phyloP scores from a whole-genome alignment of 805 yeast species.

The Candida sithepensis region DNA sequence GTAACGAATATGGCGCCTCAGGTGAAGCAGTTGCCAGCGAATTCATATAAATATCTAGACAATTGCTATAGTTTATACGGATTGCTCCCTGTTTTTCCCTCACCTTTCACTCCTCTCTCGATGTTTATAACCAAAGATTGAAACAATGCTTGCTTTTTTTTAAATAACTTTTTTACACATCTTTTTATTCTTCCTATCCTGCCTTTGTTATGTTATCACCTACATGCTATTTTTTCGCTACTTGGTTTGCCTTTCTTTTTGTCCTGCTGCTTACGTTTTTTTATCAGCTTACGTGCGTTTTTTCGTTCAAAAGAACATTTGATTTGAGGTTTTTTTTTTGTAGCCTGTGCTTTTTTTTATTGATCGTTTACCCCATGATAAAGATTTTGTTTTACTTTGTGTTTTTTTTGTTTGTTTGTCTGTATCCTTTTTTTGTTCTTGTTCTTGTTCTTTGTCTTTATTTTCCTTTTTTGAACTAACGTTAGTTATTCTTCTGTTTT shows the following conservation, averaged over 20 bases:
- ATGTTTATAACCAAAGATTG: too few relatives aligned
- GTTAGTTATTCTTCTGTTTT: neutral
- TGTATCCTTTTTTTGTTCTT: neutral
- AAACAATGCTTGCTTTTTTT: too few relatives aligned
- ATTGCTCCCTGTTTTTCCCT: constrained; percentile 1
- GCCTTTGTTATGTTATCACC: neutral
- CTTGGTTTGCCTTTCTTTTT: too few relatives aligned
- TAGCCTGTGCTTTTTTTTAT: neutral
- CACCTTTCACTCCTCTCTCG: neutral
- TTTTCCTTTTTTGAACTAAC: neutral
- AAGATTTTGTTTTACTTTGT: neutral
- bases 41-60: constrained; percentile 1
- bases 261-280: neutral
- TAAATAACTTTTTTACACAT: too few relatives aligned
- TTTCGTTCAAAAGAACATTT: neutral
- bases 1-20: constrained; percentile 2
- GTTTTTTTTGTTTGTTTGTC: too few relatives aligned
- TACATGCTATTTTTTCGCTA: neutral
- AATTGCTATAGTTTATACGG: neutral
- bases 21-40: constrained; percentile 4
- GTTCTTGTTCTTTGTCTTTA: constrained; percentile 1
- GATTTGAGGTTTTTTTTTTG: neutral
- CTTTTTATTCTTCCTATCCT: too few relatives aligned
- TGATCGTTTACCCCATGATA: neutral
- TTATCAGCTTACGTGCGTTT: constrained; percentile 1